These are phyloP conservation scores for Suillus variegatus DNA, from an alignment of 768 basidiomycete genomes.

Conservation along the genomic window DNA sequence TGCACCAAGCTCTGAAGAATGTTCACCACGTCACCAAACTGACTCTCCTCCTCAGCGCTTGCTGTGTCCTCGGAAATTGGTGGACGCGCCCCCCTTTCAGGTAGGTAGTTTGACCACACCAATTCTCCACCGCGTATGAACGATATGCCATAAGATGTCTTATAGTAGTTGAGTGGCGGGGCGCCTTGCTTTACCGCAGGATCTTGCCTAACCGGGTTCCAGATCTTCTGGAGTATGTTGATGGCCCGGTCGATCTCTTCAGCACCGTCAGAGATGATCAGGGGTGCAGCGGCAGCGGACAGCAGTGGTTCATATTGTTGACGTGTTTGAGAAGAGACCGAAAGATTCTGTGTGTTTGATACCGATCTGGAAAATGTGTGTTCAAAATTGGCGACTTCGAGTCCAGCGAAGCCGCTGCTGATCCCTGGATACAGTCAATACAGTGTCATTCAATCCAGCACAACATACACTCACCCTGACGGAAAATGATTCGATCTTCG, in stretches of 20 bases:
- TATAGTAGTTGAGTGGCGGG: conserved; percentile 4
- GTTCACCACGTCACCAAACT: conserved; percentile 69
- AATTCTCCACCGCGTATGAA: not conserved
- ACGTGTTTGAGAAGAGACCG: not conserved
- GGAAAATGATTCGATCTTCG: conserved; percentile 16
- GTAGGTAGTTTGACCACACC: conserved; percentile 23
- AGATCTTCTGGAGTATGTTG: not conserved
- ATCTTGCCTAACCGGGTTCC: not conserved
- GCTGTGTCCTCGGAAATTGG: conserved; percentile 46
- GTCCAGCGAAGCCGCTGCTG: conserved; percentile 3
- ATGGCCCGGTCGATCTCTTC: not conserved
- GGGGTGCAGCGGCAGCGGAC: not conserved
- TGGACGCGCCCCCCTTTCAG: conserved; percentile 51
- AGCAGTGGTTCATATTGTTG: not conserved
- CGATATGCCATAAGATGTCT: not conserved
- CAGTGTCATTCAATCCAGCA: not conserved
- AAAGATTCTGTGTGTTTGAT: not conserved
- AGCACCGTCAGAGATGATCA: not conserved
- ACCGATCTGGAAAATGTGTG: conserved; percentile 5
- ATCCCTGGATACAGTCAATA: not conserved
- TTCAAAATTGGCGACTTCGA: conserved; percentile 1
- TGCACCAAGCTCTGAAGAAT: conserved; percentile 53
- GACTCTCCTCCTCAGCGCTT: conserved; percentile 60
- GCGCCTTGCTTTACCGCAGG: not conserved
- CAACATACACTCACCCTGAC: not conserved